Conservation (phyloP, 495 filamentous ascomycete species). For the Tricharina praecox region DNA sequence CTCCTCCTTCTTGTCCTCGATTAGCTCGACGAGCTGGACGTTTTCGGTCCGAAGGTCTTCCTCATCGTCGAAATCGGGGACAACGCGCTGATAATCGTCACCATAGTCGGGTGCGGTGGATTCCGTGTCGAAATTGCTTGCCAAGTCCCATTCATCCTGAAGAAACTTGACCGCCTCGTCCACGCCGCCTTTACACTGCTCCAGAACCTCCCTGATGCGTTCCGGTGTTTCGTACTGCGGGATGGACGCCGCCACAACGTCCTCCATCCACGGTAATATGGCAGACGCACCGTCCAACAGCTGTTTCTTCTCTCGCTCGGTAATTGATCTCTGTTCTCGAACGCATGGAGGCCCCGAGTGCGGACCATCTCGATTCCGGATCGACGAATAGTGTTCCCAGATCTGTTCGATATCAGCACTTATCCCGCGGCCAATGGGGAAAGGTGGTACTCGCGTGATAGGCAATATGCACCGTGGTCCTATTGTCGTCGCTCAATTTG, state of each 20-base stretch:
- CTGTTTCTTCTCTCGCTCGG: conserved; percentile 16
- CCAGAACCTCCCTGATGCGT: conserved; percentile 40
- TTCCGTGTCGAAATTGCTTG: neutral
- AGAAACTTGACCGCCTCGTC: conserved; percentile 36
- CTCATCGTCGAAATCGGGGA: neutral
- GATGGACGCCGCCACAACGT: conserved; percentile 39
- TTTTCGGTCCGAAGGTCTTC: too few relatives aligned
- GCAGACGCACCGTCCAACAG: conserved; percentile 29
- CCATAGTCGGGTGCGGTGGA: neutral
- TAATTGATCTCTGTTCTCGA: conserved; percentile 14
- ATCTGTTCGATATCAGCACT: conserved; percentile 31
- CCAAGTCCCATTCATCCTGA: neutral
- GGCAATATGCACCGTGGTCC: conserved; percentile 43
- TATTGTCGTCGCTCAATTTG: neutral
- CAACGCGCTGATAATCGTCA: neutral
- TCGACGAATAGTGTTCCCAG: conserved; percentile 63
- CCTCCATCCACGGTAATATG: conserved; percentile 45
- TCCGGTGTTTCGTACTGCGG: conserved; percentile 38
- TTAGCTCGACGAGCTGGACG: too few relatives aligned
- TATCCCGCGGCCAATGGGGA: too few relatives aligned
- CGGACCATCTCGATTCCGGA: conserved; percentile 44
- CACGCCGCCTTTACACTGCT: conserved; percentile 44
- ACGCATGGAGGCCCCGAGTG: conserved; percentile 41
- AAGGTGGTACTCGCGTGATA: conserved; percentile 50
- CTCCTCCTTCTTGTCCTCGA: too few relatives aligned